Conservation (phyloP, 345 rosid species). For the Streptanthus diversifolius region DNA sequence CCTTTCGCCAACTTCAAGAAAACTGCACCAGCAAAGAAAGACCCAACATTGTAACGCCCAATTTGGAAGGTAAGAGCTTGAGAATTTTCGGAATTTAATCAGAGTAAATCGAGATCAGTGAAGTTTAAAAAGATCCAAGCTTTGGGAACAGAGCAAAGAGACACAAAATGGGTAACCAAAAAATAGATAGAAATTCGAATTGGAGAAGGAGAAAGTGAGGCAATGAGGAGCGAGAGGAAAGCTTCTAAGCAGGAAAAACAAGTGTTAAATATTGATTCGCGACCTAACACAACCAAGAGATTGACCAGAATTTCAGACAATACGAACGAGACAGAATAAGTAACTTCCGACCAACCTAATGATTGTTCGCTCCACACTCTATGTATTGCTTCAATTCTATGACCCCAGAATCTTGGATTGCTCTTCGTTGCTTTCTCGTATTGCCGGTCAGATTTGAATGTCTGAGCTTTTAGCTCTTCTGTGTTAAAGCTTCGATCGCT, state of each 20-base stretch:
- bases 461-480: conserved; percentile 39
- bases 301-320: conserved; percentile 47
- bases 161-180: conserved; percentile 32
- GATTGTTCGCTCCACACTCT: conserved; percentile 27
- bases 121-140: conserved; percentile 38
- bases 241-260: conserved; percentile 37
- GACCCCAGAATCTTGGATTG: background rate
- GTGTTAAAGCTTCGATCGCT: conserved; percentile 51
- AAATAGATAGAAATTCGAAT: conserved; percentile 15
- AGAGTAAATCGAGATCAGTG: conserved; percentile 51
- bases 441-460: conserved; percentile 38
- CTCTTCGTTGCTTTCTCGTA: conserved; percentile 15
- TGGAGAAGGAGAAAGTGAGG: conserved; percentile 3
- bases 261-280: conserved; percentile 35
- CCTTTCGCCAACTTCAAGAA: conserved; percentile 37
- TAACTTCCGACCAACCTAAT: conserved; percentile 24
- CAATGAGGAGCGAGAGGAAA: conserved; percentile 45
- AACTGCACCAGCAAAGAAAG: conserved; percentile 43
- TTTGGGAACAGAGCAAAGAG: conserved; percentile 43
- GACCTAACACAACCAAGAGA: conserved; percentile 31
- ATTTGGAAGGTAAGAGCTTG: conserved; percentile 35
- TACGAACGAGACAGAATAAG: conserved; percentile 24
- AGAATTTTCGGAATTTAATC: conserved; percentile 42
- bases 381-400: conserved; percentile 20
- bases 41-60: conserved; percentile 34